phyloP scores from a whole-genome alignment of 495 filamentous ascomycete species.

The Penicillium macrosclerotiorum region DNA sequence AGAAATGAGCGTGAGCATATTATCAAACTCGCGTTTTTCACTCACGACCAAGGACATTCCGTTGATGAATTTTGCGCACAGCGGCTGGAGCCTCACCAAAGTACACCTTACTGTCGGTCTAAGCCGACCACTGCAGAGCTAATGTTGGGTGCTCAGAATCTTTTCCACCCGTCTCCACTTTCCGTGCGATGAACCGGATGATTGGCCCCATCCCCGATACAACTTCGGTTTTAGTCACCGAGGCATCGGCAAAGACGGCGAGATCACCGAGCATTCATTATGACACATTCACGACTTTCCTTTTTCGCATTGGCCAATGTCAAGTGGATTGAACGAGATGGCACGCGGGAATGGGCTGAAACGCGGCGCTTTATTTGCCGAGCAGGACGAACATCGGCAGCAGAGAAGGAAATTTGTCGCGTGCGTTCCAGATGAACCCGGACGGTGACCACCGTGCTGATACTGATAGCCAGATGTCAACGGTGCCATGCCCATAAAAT shows the following conservation, averaged over 20 bases:
- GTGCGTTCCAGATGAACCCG: slow-evolving; percentile 20
- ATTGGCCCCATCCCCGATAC: neutral
- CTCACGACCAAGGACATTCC: neutral
- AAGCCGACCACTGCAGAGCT: neutral
- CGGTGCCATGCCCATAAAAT: slow-evolving; percentile 48
- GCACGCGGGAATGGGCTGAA: slow-evolving; percentile 17
- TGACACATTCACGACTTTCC: neutral
- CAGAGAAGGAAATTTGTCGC: slow-evolving; percentile 41
- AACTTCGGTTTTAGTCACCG: slow-evolving; percentile 3
- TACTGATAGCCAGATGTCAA: slow-evolving; percentile 43
- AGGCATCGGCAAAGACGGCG: slow-evolving; percentile 8
- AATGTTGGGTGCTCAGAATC: neutral
- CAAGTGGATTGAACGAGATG: slow-evolving; percentile 9
- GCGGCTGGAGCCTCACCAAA: neutral
- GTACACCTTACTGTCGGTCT: neutral
- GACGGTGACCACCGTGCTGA: too few relatives aligned
- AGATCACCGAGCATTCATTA: neutral
- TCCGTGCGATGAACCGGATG: neutral
- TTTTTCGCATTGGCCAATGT: slow-evolving; percentile 11
- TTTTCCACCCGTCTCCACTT: neutral
- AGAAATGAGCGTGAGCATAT: slow-evolving; percentile 1
- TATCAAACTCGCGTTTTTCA: neutral
- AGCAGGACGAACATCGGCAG: slow-evolving; percentile 13
- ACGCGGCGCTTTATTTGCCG: slow-evolving; percentile 8
- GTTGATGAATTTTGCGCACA: too few relatives aligned